Conservation (phyloP, 208 protist species). For the Phytomonas francai region DNA sequence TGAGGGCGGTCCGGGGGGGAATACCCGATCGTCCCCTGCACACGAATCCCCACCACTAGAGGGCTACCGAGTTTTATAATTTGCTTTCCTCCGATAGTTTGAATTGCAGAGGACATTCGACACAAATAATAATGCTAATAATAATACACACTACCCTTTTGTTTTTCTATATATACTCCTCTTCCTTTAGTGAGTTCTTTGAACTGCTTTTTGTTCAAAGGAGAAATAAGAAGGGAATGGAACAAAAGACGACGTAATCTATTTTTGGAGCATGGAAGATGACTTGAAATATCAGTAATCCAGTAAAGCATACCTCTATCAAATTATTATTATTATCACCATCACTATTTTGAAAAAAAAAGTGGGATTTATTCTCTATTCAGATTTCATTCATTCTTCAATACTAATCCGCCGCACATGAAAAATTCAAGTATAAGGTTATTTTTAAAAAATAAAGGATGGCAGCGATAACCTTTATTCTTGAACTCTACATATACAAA, state of each 20-base stretch:
- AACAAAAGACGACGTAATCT: neutral
- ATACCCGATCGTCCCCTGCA: constrained; percentile 63
- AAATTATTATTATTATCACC: neutral
- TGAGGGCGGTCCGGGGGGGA: constrained; percentile 19
- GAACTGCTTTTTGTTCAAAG: neutral
- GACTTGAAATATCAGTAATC: neutral
- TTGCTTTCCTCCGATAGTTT: constrained; percentile 21
- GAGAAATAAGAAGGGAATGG: neutral
- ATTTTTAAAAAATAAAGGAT: neutral
- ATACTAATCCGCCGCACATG: neutral
- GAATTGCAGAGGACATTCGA: neutral
- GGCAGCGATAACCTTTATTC: neutral
- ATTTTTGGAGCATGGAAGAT: neutral
- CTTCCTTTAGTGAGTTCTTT: neutral
- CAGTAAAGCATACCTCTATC: neutral
- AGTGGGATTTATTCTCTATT: neutral
- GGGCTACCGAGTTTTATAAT: constrained; percentile 26
- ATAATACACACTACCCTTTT: neutral
- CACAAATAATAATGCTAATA: neutral
- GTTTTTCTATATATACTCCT: neutral
- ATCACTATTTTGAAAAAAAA: neutral
- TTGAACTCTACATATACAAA: neutral
- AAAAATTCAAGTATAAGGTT: neutral
- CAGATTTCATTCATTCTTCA: neutral
- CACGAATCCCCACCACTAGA: constrained; percentile 53